A percentile compares a stretch with the other conserved stretches of the same genome.
Conservation (phyloP, 306 rosid species). For the Ceratonia siliqua region DNA sequence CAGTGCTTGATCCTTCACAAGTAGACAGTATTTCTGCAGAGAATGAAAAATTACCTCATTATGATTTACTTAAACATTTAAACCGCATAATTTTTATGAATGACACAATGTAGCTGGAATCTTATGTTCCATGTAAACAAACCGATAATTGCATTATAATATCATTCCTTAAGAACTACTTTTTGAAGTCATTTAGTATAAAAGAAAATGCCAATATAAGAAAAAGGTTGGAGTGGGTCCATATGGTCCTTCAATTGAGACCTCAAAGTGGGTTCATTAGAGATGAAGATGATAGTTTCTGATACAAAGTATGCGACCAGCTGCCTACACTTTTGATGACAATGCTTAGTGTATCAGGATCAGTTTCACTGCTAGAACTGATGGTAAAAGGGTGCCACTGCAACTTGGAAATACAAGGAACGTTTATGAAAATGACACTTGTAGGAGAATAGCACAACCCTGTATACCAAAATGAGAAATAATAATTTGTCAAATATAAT, state of each 20-base stretch:
- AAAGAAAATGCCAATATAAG: too few species aligned
- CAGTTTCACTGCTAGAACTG: slow-evolving; percentile 48
- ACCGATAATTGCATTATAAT: too few species aligned
- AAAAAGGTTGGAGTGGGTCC: slow-evolving; percentile 43
- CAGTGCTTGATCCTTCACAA: slow-evolving; percentile 46
- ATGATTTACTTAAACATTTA: not conserved
- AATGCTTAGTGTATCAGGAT: slow-evolving; percentile 49
- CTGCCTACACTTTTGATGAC: slow-evolving; percentile 54
- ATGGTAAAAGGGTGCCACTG: slow-evolving; percentile 73
- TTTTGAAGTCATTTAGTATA: slow-evolving; percentile 17
- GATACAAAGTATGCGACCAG: slow-evolving; percentile 48
- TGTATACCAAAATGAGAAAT: slow-evolving; percentile 22
- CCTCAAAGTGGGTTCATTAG: slow-evolving; percentile 30
- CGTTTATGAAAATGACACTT: slow-evolving; percentile 54
- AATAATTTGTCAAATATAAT: not conserved
- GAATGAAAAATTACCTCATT: not conserved
- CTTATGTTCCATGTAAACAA: not conserved
- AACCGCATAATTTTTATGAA: not conserved
- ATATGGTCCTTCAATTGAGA: slow-evolving; percentile 65
- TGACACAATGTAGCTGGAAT: not conserved
- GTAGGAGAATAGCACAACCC: slow-evolving; percentile 58
- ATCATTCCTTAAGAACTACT: too few species aligned
- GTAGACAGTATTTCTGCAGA: slow-evolving; percentile 41
- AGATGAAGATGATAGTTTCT: slow-evolving; percentile 42
- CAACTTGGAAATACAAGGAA: slow-evolving; percentile 63